Evolutionary conservation across 305 asterid genomes (phyloP).

Genomic region (Rubia tinctorum): DNA sequence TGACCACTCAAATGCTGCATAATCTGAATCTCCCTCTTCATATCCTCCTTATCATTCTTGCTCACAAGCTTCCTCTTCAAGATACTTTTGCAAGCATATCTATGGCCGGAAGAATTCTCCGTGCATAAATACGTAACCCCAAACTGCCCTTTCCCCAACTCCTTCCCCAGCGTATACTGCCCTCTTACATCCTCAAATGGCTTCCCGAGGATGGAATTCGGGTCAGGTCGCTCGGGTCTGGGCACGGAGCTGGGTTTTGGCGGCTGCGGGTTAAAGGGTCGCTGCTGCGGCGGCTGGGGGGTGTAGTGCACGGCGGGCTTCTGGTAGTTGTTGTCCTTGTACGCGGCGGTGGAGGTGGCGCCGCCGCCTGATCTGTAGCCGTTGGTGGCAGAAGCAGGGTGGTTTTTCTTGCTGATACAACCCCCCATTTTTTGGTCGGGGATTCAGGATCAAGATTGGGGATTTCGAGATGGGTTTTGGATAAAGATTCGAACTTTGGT

Average conservation of each 20-base stretch:
- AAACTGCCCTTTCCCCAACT: constrained; percentile 76
- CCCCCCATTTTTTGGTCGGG: constrained; percentile 51
- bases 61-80: constrained; percentile 70
- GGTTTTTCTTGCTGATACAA: constrained; percentile 58
- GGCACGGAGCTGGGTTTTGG: constrained; percentile 25
- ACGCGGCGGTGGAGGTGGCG: constrained; percentile 17
- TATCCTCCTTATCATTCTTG: constrained; percentile 76
- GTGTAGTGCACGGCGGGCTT: constrained; percentile 32
- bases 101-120: constrained; percentile 46
- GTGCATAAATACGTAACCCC: constrained; percentile 75
- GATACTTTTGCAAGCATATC: constrained; percentile 75
- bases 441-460: constrained; percentile 24
- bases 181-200: constrained; percentile 67
- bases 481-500: constrained; percentile 9
- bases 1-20: constrained; percentile 90
- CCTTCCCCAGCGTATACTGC: constrained; percentile 55
- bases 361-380: constrained; percentile 40
- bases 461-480: constrained; percentile 19
- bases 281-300: constrained; percentile 28
- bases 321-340: constrained; percentile 34
- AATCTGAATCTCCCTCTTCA: constrained; percentile 77
- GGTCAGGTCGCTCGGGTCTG: constrained; percentile 47
- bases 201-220: constrained; percentile 60
- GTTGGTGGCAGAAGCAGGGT: constrained; percentile 31
- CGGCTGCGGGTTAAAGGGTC: constrained; percentile 21